A percentile compares a stretch with the other conserved stretches of the same genome.
Conservation (phyloP, 2,329 filamentous ascomycete genomes). For the Diaporthe sp. region DNA sequence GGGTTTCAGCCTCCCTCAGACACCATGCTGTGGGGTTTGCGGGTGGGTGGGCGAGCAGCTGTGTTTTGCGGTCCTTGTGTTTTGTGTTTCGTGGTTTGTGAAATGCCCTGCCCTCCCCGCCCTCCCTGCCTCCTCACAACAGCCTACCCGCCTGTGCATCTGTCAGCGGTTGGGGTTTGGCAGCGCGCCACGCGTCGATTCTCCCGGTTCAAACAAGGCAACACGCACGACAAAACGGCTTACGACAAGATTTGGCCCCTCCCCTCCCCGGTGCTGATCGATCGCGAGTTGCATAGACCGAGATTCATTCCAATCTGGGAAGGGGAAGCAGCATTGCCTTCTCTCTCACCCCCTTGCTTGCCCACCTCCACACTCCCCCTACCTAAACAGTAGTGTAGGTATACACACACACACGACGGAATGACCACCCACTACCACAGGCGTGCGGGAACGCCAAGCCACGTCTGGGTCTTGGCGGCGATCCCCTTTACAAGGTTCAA, state of each 20-base stretch:
- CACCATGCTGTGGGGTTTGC: conserved; percentile 1
- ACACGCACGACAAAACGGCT: not conserved
- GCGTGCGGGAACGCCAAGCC: conserved; percentile 17
- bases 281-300: not conserved
- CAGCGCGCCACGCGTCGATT: not conserved
- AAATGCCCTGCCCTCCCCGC: too few species aligned
- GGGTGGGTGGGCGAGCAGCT: not conserved
- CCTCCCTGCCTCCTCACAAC: not conserved
- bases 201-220: not conserved
- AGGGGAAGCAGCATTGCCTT: not conserved
- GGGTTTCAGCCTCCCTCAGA: conserved; percentile 22
- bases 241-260: not conserved
- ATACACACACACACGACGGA: not conserved
- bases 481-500: conserved; percentile 15
- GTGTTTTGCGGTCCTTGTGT: not conserved
- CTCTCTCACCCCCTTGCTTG: not conserved
- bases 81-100: not conserved
- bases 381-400: too few species aligned
- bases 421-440: not conserved
- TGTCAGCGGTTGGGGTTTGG: not conserved
- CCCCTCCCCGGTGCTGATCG: conserved; percentile 5
- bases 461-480: conserved; percentile 10
- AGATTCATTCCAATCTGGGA: not conserved
- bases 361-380: not conserved
- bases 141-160: not conserved